Evolutionary conservation across 257 asterid genomes (phyloP).

Genomic region (Rhazya stricta): DNA sequence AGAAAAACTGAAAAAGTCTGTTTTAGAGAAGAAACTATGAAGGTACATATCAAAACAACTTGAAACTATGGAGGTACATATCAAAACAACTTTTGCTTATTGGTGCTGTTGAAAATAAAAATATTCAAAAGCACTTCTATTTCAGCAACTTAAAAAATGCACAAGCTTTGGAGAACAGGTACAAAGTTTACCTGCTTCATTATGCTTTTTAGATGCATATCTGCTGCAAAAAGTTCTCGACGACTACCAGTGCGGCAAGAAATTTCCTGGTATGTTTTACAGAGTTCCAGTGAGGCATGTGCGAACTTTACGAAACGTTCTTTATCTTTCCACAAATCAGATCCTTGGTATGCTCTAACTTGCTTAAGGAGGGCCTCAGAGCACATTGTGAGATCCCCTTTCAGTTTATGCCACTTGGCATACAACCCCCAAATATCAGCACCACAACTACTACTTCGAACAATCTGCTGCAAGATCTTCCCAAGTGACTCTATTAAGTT

Average conservation of each 20-base stretch:
- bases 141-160: too few relatives aligned
- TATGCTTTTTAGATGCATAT: constrained; percentile 80
- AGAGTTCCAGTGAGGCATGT: constrained; percentile 73
- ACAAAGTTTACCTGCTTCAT: constrained; percentile 51
- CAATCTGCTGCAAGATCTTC: constrained; percentile 48
- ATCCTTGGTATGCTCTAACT: constrained; percentile 83
- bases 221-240: constrained; percentile 70
- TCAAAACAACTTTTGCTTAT: too few relatives aligned
- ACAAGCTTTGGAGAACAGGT: too few relatives aligned
- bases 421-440: constrained; percentile 76
- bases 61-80: too few relatives aligned
- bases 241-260: constrained; percentile 38
- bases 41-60: too few relatives aligned
- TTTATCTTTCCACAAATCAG: constrained; percentile 72
- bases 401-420: constrained; percentile 85
- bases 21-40: too few relatives aligned
- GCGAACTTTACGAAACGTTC: constrained; percentile 76
- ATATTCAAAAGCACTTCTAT: too few relatives aligned
- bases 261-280: constrained; percentile 62
- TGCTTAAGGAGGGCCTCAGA: constrained; percentile 92
- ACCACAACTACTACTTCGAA: constrained; percentile 58
- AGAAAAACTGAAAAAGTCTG: too few relatives aligned
- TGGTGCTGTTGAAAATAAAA: too few relatives aligned
- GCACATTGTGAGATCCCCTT: constrained; percentile 83
- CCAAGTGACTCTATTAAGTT: constrained; percentile 59